Evolutionary conservation across 352 stramenopile genomes (phyloP).

Genomic region (Phytophthora idaei): DNA sequence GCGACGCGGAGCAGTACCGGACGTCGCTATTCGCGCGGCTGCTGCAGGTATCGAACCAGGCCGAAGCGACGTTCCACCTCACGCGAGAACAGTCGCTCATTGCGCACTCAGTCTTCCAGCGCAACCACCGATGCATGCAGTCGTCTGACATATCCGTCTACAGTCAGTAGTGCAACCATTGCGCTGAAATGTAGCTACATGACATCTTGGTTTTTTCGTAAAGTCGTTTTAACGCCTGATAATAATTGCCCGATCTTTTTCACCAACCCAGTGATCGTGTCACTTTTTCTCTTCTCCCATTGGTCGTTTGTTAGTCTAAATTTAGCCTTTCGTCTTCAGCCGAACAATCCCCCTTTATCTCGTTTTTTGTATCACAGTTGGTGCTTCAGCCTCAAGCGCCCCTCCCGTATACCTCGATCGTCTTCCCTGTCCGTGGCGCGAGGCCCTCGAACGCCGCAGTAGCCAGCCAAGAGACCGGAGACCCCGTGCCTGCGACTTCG

Average conservation of each 20-base stretch:
- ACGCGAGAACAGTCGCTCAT: constrained; percentile 44
- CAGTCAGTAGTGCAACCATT: constrained; percentile 17
- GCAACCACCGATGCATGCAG: constrained; percentile 22
- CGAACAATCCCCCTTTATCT: constrained; percentile 23
- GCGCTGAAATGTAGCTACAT: not conserved
- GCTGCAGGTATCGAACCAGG: constrained; percentile 42
- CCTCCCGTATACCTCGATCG: not conserved
- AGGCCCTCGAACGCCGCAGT: constrained; percentile 3
- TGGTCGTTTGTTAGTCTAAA: constrained; percentile 6
- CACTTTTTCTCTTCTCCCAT: constrained; percentile 2
- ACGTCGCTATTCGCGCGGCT: constrained; percentile 47
- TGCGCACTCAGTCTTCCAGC: constrained; percentile 37
- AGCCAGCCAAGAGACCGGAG: constrained; percentile 12
- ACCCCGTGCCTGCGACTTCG: constrained; percentile 12
- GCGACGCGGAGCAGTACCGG: constrained; percentile 38
- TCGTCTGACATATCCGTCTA: constrained; percentile 19
- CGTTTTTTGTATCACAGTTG: constrained; percentile 19
- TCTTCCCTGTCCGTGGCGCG: not conserved
- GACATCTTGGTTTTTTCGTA: constrained; percentile 1
- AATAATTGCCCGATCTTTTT: constrained; percentile 13
- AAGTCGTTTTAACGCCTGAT: not conserved
- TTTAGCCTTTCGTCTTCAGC: constrained; percentile 19
- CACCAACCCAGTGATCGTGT: constrained; percentile 18
- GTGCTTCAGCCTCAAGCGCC: not conserved
- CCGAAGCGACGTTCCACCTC: constrained; percentile 50